Evolutionary conservation across 306 rosid genomes (phyloP).

Genomic region (Sphenostylis stenocarpa): DNA sequence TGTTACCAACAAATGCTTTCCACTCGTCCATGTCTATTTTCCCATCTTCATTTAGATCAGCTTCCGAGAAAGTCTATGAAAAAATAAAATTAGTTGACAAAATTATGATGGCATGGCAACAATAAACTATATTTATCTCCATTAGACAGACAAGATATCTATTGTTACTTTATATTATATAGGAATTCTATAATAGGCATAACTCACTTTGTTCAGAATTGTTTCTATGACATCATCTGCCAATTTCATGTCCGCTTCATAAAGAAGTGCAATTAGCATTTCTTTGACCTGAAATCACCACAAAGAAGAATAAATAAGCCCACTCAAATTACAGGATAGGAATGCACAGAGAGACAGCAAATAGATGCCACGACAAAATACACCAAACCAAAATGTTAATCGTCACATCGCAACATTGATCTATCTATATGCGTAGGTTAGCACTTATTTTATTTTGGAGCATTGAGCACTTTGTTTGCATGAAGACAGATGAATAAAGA

Average conservation of each 20-base stretch:
- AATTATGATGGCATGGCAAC: too few relatives aligned
- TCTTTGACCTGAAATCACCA: conserved; percentile 72
- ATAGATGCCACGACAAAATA: conserved; percentile 1
- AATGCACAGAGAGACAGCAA: neutral
- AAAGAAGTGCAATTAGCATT: conserved; percentile 95
- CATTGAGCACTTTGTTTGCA: neutral
- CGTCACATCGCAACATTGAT: neutral
- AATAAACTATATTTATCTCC: too few relatives aligned
- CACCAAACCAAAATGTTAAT: neutral
- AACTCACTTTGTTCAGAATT: conserved; percentile 81
- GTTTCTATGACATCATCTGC: conserved; percentile 85
- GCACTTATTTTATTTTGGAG: neutral
- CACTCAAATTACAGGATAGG: neutral
- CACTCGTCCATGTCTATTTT: conserved; percentile 79
- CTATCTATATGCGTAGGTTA: conserved; percentile 3
- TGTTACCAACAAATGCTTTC: conserved; percentile 68
- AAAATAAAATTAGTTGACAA: too few relatives aligned
- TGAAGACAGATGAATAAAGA: conserved; percentile 2
- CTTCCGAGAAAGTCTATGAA: conserved; percentile 90
- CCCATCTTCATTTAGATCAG: conserved; percentile 85
- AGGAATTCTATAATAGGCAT: neutral
- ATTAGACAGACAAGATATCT: too few relatives aligned
- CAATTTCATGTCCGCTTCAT: conserved; percentile 93
- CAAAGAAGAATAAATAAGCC: neutral
- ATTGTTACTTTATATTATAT: too few relatives aligned